These are phyloP conservation scores for Pleurotus tuoliensis DNA, from an alignment of 768 basidiomycete species.

Conservation along the genomic window DNA sequence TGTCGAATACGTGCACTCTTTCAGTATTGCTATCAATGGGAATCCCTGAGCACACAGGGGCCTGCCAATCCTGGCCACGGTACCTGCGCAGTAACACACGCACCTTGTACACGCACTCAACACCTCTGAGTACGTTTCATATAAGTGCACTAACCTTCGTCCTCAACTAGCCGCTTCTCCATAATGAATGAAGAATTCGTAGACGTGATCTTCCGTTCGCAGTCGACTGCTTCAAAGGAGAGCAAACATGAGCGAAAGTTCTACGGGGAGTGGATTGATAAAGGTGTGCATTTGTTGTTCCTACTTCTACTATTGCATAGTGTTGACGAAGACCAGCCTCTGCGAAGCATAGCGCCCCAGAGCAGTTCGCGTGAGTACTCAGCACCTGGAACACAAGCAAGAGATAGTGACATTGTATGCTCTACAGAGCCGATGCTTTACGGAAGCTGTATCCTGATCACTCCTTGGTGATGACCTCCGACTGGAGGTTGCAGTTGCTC, in stretches of 20 bases:
- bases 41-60: no score
- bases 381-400: no score
- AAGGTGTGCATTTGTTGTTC: constrained; percentile 30
- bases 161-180: no score
- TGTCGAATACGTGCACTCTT: no score
- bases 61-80: no score
- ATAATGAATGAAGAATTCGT: neutral
- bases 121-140: no score
- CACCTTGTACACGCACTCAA: no score
- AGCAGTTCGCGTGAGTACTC: constrained; percentile 39
- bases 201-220: neutral
- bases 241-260: constrained; percentile 20
- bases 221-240: neutral
- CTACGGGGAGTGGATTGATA: constrained; percentile 48
- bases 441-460: constrained; percentile 58
- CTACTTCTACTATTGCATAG: neutral
- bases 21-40: no score
- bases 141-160: no score
- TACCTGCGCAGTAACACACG: no score
- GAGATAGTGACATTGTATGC: neutral
- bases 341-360: constrained; percentile 42
- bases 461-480: constrained; percentile 51
- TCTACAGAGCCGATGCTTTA: constrained; percentile 40
- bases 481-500: constrained; percentile 43
- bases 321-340: constrained; percentile 37